A percentile compares a stretch with the other conserved stretches of the same genome.
These are phyloP conservation scores for Metschnikowia henanensis DNA, from an alignment of 805 yeast species.

Conservation along the genomic window DNA sequence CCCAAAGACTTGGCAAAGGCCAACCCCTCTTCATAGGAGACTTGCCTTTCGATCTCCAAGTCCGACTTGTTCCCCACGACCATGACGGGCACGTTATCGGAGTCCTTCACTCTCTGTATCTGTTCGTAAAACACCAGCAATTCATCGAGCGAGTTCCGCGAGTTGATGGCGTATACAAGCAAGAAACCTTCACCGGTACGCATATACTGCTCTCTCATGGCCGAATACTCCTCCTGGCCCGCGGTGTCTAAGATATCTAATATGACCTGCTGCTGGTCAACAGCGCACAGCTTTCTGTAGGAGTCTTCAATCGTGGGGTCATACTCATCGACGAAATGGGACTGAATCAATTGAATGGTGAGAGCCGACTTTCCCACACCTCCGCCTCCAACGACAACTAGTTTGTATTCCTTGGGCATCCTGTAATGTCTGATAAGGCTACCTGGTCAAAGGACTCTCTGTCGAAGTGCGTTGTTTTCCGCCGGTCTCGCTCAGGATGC, in stretches of 20 bases:
- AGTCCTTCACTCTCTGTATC: slow-evolving; percentile 73
- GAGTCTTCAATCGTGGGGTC: slow-evolving; percentile 98
- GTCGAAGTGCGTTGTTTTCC: slow-evolving; percentile 4
- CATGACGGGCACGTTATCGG: slow-evolving; percentile 70
- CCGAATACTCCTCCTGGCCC: slow-evolving; percentile 96
- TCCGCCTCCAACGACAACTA: slow-evolving; percentile 98
- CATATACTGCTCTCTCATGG: slow-evolving; percentile 87
- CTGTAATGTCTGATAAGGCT: background rate
- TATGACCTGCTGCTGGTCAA: slow-evolving; percentile 64
- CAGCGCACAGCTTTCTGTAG: slow-evolving; percentile 81
- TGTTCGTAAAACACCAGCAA: slow-evolving; percentile 76
- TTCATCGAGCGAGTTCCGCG: slow-evolving; percentile 82
- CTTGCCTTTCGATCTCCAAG: slow-evolving; percentile 73
- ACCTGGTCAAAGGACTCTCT: background rate
- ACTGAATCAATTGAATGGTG: slow-evolving; percentile 91
- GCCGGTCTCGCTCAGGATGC: slow-evolving; percentile 2
- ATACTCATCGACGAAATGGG: slow-evolving; percentile 95
- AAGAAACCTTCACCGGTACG: slow-evolving; percentile 94
- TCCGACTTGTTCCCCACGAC: slow-evolving; percentile 83
- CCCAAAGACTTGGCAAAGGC: slow-evolving; percentile 62
- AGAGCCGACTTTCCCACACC: slow-evolving; percentile 98
- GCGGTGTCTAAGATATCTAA: slow-evolving; percentile 95
- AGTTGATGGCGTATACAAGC: slow-evolving; percentile 85
- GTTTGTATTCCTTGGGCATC: slow-evolving; percentile 73
- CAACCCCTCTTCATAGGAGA: slow-evolving; percentile 62